phyloP scores from a whole-genome alignment of 805 yeast genomes.

The Cyberlindnera xishuangbannaensis region DNA sequence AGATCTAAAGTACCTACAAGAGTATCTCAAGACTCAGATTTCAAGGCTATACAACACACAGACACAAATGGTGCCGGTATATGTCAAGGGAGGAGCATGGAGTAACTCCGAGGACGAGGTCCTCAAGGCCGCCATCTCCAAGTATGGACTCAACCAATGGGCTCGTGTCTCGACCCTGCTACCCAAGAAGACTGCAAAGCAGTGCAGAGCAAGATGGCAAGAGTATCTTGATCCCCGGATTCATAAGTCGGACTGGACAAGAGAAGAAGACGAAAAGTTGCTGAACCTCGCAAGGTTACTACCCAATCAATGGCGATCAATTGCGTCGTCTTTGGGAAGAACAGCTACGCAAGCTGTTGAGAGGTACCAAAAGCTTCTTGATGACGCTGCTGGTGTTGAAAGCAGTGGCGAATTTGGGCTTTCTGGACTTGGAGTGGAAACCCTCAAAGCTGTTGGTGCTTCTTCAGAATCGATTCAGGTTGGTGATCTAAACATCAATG shows the following conservation, averaged over 20 bases:
- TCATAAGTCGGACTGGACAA: slow-evolving; percentile 59
- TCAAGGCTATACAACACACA: no score
- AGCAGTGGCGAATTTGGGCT: slow-evolving; percentile 32
- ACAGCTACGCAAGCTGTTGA: slow-evolving; percentile 86
- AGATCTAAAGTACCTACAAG: no score
- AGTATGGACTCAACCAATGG: slow-evolving; percentile 95
- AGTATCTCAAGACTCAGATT: no score
- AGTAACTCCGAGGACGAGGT: slow-evolving; percentile 81
- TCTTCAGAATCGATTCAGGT: slow-evolving; percentile 27
- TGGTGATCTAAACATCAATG: slow-evolving; percentile 62
- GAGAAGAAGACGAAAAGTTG: slow-evolving; percentile 70
- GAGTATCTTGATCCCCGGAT: slow-evolving; percentile 81
- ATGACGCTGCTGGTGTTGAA: slow-evolving; percentile 29
- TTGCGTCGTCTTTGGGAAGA: slow-evolving; percentile 74
- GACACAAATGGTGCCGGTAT: no score
- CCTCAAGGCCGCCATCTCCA: slow-evolving; percentile 82
- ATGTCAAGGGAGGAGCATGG: slow-evolving; percentile 89
- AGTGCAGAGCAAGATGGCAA: slow-evolving; percentile 88
- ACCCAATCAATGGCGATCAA: slow-evolving; percentile 94
- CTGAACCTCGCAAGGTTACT: slow-evolving; percentile 58
- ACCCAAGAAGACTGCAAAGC: slow-evolving; percentile 82
- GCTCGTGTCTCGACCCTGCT: slow-evolving; percentile 82
- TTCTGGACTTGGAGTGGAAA: slow-evolving; percentile 49
- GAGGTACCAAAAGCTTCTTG: slow-evolving; percentile 68
- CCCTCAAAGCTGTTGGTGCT: slow-evolving; percentile 34